phyloP scores from a whole-genome alignment of 345 rosid species.

The Citrus sp. region DNA sequence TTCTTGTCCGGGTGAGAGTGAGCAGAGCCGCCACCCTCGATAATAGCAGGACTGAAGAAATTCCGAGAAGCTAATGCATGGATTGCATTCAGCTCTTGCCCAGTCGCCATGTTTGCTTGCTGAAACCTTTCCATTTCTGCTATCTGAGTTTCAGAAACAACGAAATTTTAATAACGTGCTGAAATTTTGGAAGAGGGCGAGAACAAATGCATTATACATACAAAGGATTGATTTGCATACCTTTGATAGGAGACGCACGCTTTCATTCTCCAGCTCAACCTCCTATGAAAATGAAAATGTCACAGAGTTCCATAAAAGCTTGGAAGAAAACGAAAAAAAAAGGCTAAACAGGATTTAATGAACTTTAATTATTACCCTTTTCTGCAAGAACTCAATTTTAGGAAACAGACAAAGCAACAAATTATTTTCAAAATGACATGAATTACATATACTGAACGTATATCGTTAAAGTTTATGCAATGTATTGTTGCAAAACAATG shows the following conservation, averaged over 20 bases:
- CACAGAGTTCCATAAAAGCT: background rate
- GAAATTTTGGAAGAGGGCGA: background rate
- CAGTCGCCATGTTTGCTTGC: constrained; percentile 67
- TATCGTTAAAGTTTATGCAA: background rate
- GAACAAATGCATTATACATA: background rate
- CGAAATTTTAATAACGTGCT: too few relatives aligned
- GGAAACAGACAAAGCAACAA: background rate
- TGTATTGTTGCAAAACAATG: background rate
- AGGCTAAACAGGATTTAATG: too few relatives aligned
- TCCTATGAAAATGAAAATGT: constrained; percentile 37
- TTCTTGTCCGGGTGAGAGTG: constrained; percentile 71
- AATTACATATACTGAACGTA: too few relatives aligned
- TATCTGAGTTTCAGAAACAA: constrained; percentile 37
- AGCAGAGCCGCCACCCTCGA: constrained; percentile 39
- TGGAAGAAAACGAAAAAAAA: background rate
- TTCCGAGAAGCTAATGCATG: constrained; percentile 86
- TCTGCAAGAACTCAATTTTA: too few relatives aligned
- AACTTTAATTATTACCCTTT: too few relatives aligned
- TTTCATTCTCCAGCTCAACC: constrained; percentile 86
- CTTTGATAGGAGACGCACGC: constrained; percentile 65
- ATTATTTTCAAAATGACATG: background rate
- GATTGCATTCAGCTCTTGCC: constrained; percentile 67
- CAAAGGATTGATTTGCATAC: constrained; percentile 27
- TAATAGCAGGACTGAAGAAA: constrained; percentile 63
- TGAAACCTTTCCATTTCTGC: constrained; percentile 84